Conservation (phyloP, 148 eudicot genomes). For the Chenopodium suecicum region DNA sequence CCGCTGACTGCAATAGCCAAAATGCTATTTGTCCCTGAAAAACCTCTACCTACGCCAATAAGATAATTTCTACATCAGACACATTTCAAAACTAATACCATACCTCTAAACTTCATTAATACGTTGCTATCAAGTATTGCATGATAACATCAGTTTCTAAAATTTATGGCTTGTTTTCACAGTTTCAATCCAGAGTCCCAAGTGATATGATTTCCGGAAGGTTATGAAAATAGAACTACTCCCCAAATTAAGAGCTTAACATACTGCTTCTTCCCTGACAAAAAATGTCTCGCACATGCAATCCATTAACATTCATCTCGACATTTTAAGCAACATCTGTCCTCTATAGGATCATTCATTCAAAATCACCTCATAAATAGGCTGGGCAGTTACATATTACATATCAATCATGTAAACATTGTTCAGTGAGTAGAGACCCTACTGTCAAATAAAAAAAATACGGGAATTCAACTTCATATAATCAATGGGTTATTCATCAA, state of each 20-base stretch:
- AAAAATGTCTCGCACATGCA: not conserved
- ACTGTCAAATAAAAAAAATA: too few relatives aligned
- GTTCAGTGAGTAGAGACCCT: not conserved
- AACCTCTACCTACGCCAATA: not conserved
- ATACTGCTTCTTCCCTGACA: not conserved
- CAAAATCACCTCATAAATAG: not conserved
- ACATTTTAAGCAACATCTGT: not conserved
- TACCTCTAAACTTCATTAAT: not conserved
- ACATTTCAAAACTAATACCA: not conserved
- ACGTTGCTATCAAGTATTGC: not conserved
- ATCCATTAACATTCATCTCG: not conserved
- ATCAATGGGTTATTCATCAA: not conserved
- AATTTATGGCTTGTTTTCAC: not conserved
- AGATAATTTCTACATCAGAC: not conserved
- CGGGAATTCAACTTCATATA: not conserved
- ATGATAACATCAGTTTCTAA: not conserved
- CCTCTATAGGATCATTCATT: not conserved
- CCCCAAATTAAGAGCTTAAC: not conserved
- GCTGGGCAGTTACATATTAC: not conserved
- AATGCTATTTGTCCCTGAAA: not conserved
- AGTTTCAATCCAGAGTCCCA: not conserved
- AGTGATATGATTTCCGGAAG: not conserved
- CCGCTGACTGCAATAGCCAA: not conserved
- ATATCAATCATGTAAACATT: not conserved
- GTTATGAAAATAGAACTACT: not conserved